Evolutionary conservation across 345 rosid species (phyloP).

Genomic region (Camelina hispida): DNA sequence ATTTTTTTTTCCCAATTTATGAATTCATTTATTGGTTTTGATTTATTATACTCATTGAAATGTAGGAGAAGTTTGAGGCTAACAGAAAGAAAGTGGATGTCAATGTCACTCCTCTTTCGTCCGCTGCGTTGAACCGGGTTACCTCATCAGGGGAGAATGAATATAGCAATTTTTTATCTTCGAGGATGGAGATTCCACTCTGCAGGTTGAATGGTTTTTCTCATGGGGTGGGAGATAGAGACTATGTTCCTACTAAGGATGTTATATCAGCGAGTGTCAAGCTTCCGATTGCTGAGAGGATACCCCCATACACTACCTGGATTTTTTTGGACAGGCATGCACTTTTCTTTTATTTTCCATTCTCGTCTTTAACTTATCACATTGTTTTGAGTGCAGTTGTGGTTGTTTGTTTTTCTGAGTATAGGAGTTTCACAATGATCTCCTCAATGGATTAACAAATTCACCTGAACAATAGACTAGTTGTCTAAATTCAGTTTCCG

Average conservation of each 20-base stretch:
- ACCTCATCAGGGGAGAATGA: conserved; percentile 43
- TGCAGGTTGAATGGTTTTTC: conserved; percentile 60
- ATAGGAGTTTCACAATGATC: conserved; percentile 1
- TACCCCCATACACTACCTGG: conserved; percentile 96
- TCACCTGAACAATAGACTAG: conserved; percentile 1
- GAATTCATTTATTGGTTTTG: conserved; percentile 12
- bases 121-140: conserved; percentile 54
- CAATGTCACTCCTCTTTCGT: conserved; percentile 51
- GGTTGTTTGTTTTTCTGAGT: not conserved
- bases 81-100: conserved; percentile 64
- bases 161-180: conserved; percentile 42
- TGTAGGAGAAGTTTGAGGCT: conserved; percentile 72
- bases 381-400: conserved; percentile 11
- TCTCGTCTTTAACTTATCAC: conserved; percentile 9
- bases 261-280: conserved; percentile 53
- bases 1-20: not conserved
- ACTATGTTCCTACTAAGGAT: conserved; percentile 67
- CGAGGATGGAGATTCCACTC: conserved; percentile 62
- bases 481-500: conserved; percentile 15
- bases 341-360: not conserved
- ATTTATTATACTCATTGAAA: conserved; percentile 16
- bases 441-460: not conserved
- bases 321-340: conserved; percentile 90
- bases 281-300: conserved; percentile 70
- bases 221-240: conserved; percentile 70